Conservation (phyloP, 257 asterid genomes). For the Plantago major region DNA sequence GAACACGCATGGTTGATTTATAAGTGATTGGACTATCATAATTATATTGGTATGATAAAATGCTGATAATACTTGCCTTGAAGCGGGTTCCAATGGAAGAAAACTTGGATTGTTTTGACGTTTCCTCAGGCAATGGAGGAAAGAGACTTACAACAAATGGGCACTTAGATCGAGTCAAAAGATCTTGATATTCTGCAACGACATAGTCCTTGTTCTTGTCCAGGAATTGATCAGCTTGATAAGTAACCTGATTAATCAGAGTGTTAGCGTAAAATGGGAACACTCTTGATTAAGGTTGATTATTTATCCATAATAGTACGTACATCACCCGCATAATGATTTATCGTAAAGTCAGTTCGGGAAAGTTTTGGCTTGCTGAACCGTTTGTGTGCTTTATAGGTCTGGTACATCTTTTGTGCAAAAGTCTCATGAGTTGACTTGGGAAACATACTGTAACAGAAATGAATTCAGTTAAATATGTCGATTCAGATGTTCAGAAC, state of each 20-base stretch:
- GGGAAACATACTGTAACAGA: constrained; percentile 87
- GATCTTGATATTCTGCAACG: constrained; percentile 91
- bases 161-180: constrained; percentile 68
- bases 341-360: constrained; percentile 75
- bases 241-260: constrained; percentile 62
- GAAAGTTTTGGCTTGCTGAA: constrained; percentile 96
- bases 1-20: constrained; percentile 15
- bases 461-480: constrained; percentile 22
- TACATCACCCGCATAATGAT: constrained; percentile 98
- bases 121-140: constrained; percentile 70
- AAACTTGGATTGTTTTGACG: constrained; percentile 86
- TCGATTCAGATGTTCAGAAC: not conserved
- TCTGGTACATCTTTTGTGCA: constrained; percentile 96
- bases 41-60: constrained; percentile 5
- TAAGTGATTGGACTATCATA: not conserved
- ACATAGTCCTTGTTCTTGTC: constrained; percentile 97
- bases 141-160: constrained; percentile 69
- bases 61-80: constrained; percentile 49
- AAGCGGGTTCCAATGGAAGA: constrained; percentile 95
- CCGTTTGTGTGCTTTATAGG: constrained; percentile 79
- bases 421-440: constrained; percentile 95
- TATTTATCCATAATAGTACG: constrained; percentile 19
- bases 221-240: constrained; percentile 87
- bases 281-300: constrained; percentile 19
- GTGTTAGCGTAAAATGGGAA: constrained; percentile 18